Percentiles rank a stretch among this genome's conserved stretches.
These are phyloP conservation scores for Solanum hybrid DNA, from an alignment of 305 asterid genomes.

Conservation along the genomic window DNA sequence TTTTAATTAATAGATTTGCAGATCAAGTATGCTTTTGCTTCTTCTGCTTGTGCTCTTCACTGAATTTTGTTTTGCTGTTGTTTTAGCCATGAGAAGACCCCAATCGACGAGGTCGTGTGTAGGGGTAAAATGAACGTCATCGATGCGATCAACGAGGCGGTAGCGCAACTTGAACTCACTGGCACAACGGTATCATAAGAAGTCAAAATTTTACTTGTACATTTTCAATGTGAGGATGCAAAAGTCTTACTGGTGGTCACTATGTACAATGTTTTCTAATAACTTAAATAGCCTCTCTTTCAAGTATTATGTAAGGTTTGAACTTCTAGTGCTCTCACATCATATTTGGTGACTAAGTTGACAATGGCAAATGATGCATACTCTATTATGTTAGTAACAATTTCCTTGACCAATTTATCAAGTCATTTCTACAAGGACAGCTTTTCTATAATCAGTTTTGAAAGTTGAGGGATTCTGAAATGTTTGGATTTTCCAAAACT, in stretches of 20 bases:
- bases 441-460: background rate
- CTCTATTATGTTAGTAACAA: background rate
- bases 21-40: background rate
- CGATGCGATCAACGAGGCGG: constrained; percentile 68
- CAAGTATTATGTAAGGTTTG: background rate
- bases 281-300: background rate
- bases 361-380: background rate
- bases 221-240: background rate
- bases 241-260: background rate
- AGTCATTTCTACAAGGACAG: background rate
- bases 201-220: background rate
- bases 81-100: constrained; percentile 76
- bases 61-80: background rate
- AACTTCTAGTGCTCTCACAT: background rate
- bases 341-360: background rate
- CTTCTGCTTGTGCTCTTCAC: background rate
- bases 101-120: constrained; percentile 70
- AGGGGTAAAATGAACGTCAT: constrained; percentile 59
- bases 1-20: background rate
- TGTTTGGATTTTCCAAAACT: background rate
- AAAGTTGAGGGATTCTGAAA: background rate
- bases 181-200: constrained; percentile 37
- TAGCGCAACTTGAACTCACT: constrained; percentile 53
- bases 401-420: background rate
- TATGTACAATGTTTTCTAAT: background rate